Evolutionary conservation across 2,329 filamentous ascomycete species (phyloP), one percentile per base, ranked within the genome.

Genomic region (Ceratocystis diversiconidia): DNA sequence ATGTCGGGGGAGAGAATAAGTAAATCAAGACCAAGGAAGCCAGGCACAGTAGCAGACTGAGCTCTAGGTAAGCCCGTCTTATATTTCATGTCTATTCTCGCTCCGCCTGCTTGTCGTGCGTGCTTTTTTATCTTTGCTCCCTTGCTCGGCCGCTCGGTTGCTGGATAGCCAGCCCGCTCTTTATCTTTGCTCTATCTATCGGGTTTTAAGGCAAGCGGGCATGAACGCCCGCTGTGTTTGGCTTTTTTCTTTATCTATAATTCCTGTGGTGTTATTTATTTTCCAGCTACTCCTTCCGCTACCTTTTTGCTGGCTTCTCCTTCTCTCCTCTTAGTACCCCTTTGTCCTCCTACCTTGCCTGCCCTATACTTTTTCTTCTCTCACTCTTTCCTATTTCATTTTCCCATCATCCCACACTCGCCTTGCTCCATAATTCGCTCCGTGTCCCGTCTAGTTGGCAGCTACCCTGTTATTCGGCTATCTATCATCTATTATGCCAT

Each of bases 401-500:
- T 48, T 48, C 15, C 52, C 19, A 32, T 57, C 36, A 41, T 41
- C 36, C 36, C 36, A 41, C 36, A 41, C 36, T 15, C 36, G 12
- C 36, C 10, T 41, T 41, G 36, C 12, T 41, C 36, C 36, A 41
- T 15, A 41, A 41, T 41, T 41, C 12, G 10, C 36, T 41, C 36
- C 36, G 36, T 15, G 10, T 41, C 12, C 36, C 36, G 36, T 41
- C 36, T 41, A 41, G 10, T 4, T 41, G 12, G 55, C 55, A 59
- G 7, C 22, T 59, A 19, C 55, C 55, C 50, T 63, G 46, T 55
- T 64, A 32, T 60, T 25, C 17, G 60, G 68, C 65, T 65, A 48
- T 62, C 64, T 22, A 64, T 41, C 10, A 12, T 65, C 3, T 55
- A 19, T 63, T 41, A 19, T 32, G 25, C 19, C 32, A 59, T 36